Base-by-base conservation (phyloP, 1,284 basidiomycete species). In the Lignosus rhinocerotis region DNA sequence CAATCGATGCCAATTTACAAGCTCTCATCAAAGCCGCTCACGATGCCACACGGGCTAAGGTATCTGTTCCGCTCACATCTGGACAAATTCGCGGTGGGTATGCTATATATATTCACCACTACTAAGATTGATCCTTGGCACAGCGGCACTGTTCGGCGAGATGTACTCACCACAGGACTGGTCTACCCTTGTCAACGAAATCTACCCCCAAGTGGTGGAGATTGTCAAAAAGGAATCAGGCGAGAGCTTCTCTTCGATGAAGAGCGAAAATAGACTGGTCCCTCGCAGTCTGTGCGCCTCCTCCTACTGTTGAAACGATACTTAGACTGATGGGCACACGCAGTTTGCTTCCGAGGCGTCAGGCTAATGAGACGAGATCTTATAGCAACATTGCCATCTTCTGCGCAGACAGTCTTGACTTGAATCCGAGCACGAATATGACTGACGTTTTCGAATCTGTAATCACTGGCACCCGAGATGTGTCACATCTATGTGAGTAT, bases 391-490 rank as follows among this genome's bases (percentile, higher is more conserved):
- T 14, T 1, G 65, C 63, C 1, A 59, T 69, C 36, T 21, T 52
- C 16, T 69, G 67, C 52, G 55, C 55, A 0, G 67, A 69, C 54
- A 60, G 55, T 43, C 59, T 63, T 31, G 59, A 65, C 51, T 43
- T 30, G 42, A 51, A 56, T 21, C 38, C n/a, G 8, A 12, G 19
- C 39, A 59, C 59, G n/a, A 62, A 60, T 36, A 56, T 62, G 45
- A 47, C 45, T 17, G 53, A 60, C 5, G 63, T 67, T 16, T 69
- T 69, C 43, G 53, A 67, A 17, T 54, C 53, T 14, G 38, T 67
- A 17, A 43, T 69, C 30, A n/a, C 39, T 12, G 49, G 56, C 3
- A 36, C 66, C 6, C 59, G 52, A 4, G 61, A 61, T 36, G 54
- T 55, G 21, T 61, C 67, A 7, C 59, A 60, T 17, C 45, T 64